These are phyloP conservation scores for Moelleriella libera DNA, from an alignment of 2,329 filamentous ascomycete genomes.

Conservation along the genomic window DNA sequence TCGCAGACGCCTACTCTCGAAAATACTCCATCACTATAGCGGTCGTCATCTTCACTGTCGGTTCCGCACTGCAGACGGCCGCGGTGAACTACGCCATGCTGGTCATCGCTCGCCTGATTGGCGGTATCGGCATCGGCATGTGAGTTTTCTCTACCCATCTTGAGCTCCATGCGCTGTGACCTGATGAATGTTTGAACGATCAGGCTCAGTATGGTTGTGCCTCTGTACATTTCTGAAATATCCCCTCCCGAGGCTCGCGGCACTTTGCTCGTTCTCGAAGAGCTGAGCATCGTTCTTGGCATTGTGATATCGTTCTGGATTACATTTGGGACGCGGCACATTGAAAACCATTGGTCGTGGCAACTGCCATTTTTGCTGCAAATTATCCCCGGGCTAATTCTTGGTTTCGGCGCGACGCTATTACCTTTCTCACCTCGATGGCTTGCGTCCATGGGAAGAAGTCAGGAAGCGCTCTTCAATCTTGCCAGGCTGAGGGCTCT, in stretches of 20 bases:
- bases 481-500: constrained; percentile 11
- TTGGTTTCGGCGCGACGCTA: constrained; percentile 11
- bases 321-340: constrained; percentile 15
- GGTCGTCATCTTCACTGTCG: constrained; percentile 21
- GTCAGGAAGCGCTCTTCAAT: constrained; percentile 10
- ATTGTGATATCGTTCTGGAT: constrained; percentile 18
- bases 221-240: constrained; percentile 30
- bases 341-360: constrained; percentile 13
- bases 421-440: constrained; percentile 14
- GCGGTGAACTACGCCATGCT: constrained; percentile 26
- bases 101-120: constrained; percentile 25
- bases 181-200: neutral
- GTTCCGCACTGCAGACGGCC: constrained; percentile 26
- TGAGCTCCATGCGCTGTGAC: neutral
- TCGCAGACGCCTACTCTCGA: constrained; percentile 17
- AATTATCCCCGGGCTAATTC: constrained; percentile 12
- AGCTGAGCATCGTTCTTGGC: constrained; percentile 17
- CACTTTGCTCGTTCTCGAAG: constrained; percentile 27
- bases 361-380: constrained; percentile 15
- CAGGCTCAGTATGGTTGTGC: constrained; percentile 19
- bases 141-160: constrained; percentile 1
- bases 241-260: constrained; percentile 33
- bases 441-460: constrained; percentile 12
- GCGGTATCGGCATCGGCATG: constrained; percentile 27
- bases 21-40: constrained; percentile 19